These are phyloP conservation scores for Xylaria sp. DNA, from an alignment of 2,329 filamentous ascomycete genomes.

Conservation along the genomic window DNA sequence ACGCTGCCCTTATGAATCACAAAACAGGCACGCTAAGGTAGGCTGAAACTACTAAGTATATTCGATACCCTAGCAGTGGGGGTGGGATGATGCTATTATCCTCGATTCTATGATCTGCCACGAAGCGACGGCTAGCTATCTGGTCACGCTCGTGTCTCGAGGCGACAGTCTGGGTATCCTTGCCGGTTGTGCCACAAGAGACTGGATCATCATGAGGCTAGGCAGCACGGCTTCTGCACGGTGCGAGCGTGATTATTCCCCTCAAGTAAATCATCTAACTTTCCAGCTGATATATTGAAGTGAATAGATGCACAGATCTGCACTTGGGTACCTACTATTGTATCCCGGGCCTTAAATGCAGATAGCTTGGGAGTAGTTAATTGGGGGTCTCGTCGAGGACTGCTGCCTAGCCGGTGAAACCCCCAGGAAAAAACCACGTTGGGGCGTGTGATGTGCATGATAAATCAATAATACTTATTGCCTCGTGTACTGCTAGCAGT, in stretches of 20 bases:
- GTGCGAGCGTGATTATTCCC: not conserved
- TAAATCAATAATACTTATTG: not conserved
- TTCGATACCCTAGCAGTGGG: not conserved
- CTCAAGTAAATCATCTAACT: not conserved
- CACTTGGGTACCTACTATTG: not conserved
- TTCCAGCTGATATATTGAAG: not conserved
- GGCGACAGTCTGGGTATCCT: not conserved
- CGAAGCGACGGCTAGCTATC: constrained; percentile 9
- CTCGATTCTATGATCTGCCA: not conserved
- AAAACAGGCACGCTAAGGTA: not conserved
- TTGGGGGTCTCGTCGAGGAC: not conserved
- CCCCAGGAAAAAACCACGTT: constrained; percentile 7
- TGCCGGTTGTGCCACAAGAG: not conserved
- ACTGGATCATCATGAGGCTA: constrained; percentile 2
- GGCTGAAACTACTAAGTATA: not conserved
- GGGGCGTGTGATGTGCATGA: constrained; percentile 8
- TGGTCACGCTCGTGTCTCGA: not conserved
- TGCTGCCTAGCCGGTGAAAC: constrained; percentile 27
- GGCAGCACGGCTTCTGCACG: not conserved
- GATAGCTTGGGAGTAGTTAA: not conserved
- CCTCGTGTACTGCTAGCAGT: not conserved
- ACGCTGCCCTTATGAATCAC: constrained; percentile 2
- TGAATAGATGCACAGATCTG: constrained; percentile 5
- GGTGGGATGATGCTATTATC: not conserved
- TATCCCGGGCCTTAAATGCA: not conserved